Evolutionary conservation across 129 eudicot species (phyloP), one percentile per base, ranked within the genome.

Genomic region (Chrysanthemum makinoi): DNA sequence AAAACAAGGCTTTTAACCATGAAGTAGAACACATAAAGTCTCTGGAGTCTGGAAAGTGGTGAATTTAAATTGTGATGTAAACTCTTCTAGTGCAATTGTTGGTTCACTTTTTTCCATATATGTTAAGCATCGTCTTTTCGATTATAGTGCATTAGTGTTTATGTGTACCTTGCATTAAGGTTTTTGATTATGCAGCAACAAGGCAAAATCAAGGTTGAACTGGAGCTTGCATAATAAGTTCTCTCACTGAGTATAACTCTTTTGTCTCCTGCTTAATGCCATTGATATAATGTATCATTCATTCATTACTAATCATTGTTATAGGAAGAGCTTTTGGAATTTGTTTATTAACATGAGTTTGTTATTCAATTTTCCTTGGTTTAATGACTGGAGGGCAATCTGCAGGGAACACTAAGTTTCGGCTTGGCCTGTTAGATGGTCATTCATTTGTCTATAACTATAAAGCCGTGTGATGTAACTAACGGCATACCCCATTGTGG

Each of bases 401-500:
- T 57, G 62, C 62, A 19, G 62, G 61, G 30, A 57, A 57, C 62
- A 19, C 33, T 57, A 57, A 18, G 33, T 56, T 39, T 39, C 46
- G 46, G 46, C 46, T 39, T 39, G 46, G 46, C 46, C 46, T 39
- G 46, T 39, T 39, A 39, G 46, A 39, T 39, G 46, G 46, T 55
- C 62, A 2, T 56, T 56, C 62, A 56, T 9, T 56, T 56, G 62
- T 57, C 33, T 26, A 22, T 57, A 19, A 57, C 62, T 1, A 57
- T 57, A 19, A 22, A 19, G 15, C 62, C 62, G 12, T 57, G 28
- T 57, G 62, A 19, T 57, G 62, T 57, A 18, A 57, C 33, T 57
- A 57, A 18, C 62, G 62, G 62, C 62, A 57, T 57, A 57, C 62
- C 62, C 62, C 30, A 57, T 57, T 17, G 24, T 57, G 62, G 62